Conservation (phyloP, 768 basidiomycete genomes). For the Boletus barrowsii region DNA sequence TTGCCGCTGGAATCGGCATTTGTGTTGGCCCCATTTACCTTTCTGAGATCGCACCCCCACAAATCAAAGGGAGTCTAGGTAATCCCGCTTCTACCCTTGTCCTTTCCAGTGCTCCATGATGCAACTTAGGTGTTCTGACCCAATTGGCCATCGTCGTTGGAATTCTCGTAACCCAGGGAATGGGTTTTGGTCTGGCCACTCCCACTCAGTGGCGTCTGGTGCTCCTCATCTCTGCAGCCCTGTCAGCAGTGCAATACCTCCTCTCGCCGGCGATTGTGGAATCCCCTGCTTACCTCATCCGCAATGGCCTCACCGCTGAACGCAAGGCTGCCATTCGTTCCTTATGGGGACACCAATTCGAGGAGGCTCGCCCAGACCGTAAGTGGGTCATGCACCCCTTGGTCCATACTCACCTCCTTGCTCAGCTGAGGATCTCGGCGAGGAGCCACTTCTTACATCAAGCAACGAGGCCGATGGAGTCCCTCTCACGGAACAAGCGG, state of each 20-base stretch:
- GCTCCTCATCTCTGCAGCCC: slow-evolving; percentile 53
- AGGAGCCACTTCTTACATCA: slow-evolving; percentile 26
- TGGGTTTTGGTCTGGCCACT: slow-evolving; percentile 70
- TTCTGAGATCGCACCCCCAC: slow-evolving; percentile 78
- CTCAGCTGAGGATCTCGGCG: slow-evolving; percentile 25
- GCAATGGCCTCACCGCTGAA: slow-evolving; percentile 47
- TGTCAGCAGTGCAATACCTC: slow-evolving; percentile 59
- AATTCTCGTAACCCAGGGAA: slow-evolving; percentile 79
- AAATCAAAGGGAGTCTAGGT: slow-evolving; percentile 76
- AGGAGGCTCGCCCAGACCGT: slow-evolving; percentile 26
- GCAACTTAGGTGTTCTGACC: slow-evolving; percentile 63
- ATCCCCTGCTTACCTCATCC: slow-evolving; percentile 66
- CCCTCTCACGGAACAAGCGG: slow-evolving; percentile 22
- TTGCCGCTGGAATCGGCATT: slow-evolving; percentile 68
- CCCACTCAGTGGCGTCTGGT: slow-evolving; percentile 70
- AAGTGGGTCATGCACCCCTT: slow-evolving; percentile 7
- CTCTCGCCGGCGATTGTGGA: slow-evolving; percentile 56
- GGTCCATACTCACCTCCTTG: slow-evolving; percentile 1
- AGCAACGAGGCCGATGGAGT: slow-evolving; percentile 11
- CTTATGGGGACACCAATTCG: slow-evolving; percentile 50
- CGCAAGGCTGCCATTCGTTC: slow-evolving; percentile 42
- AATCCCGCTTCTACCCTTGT: slow-evolving; percentile 12
- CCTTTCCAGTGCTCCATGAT: neutral
- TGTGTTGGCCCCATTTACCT: slow-evolving; percentile 84
- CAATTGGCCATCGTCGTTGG: slow-evolving; percentile 83